Base-by-base conservation (phyloP, 1,284 basidiomycete genomes). In the Pterulicium gracile region DNA sequence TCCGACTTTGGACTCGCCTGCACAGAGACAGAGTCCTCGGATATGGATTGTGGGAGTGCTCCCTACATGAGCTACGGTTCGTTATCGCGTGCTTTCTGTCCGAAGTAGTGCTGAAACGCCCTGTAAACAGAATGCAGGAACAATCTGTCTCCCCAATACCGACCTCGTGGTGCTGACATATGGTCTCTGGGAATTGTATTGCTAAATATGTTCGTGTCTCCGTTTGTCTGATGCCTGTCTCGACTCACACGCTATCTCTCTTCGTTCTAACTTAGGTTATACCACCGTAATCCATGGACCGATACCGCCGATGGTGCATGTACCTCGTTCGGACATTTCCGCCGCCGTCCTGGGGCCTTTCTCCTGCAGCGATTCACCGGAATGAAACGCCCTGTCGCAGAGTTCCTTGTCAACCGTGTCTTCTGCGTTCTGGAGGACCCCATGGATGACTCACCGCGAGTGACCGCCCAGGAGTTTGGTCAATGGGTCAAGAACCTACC, bases 101-200 rank as follows among this genome's bases (percentile, higher is more conserved):
- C 47, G 50, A 41, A 46, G 48, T 52, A 20, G 17, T 54, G 24
- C 43, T 46, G 44, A 44, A 49, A 49, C 24, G 46, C 40, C 44
- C 52, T 50, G 35, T 47, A 42, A 54, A 35, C 58, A 89, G 94
- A 98, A 72, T 98, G 95, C 67, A 86, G 93, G 62, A 98, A 98
- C 74, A 97, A 98, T 65, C 73, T 95, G 54, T 86, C 88, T 22
- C 89, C 91, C 50, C 88, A 84, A 43, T 98, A 98, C 70, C 79
- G 83, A 55, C 93, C 95, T 47, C 86, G 85, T 55, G 89, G 91
- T 51, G 95, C 96, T 50, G 95, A 98, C 66, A 90, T 98, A 47
- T 98, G 95, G 95, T 98, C 94, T 21, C 77, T 98, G 53, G 96
- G 95, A 49, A 95, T 98, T 60, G 95, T 98, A 50, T 79, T 98